Conservation (phyloP, 495 filamentous ascomycete species). For the Jackrogersella multiformis region DNA sequence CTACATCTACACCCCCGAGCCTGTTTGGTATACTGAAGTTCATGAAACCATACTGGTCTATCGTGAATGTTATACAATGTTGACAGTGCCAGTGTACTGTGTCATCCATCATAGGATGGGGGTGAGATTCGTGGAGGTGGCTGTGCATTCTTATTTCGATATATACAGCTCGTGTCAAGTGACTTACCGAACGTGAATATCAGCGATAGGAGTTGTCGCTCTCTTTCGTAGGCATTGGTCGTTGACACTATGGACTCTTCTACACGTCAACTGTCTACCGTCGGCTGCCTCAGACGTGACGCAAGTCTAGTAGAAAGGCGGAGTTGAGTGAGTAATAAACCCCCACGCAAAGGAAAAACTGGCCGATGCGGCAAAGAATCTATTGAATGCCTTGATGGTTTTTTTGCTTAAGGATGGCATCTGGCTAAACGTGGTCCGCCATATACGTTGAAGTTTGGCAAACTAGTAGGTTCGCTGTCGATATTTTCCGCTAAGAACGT, state of each 20-base stretch:
- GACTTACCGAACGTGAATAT: constrained; percentile 7
- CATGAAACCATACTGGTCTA: constrained; percentile 5
- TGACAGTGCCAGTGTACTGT: constrained; percentile 29
- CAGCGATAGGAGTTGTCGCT: neutral
- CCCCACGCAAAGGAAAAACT: neutral
- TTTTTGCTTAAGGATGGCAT: neutral
- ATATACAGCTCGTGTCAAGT: constrained; percentile 20
- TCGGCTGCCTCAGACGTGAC: neutral
- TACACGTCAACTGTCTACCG: neutral
- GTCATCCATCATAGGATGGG: neutral
- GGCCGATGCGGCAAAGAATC: neutral
- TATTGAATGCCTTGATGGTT: neutral
- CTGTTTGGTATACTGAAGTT: constrained; percentile 10
- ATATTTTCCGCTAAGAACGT: neutral
- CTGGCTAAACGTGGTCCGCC: neutral
- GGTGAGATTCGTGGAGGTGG: constrained; percentile 33
- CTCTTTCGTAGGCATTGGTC: neutral
- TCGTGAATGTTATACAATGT: neutral
- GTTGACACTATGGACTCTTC: neutral
- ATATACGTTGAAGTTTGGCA: neutral
- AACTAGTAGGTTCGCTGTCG: neutral
- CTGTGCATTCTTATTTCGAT: constrained; percentile 20
- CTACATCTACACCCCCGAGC: constrained; percentile 19
- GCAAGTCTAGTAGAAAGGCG: neutral
- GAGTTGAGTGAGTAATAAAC: neutral